A percentile compares a stretch with the other conserved stretches of the same genome.
These are phyloP conservation scores for Colletotrichum lentis DNA, from an alignment of 2,329 filamentous ascomycete species.

Conservation along the genomic window DNA sequence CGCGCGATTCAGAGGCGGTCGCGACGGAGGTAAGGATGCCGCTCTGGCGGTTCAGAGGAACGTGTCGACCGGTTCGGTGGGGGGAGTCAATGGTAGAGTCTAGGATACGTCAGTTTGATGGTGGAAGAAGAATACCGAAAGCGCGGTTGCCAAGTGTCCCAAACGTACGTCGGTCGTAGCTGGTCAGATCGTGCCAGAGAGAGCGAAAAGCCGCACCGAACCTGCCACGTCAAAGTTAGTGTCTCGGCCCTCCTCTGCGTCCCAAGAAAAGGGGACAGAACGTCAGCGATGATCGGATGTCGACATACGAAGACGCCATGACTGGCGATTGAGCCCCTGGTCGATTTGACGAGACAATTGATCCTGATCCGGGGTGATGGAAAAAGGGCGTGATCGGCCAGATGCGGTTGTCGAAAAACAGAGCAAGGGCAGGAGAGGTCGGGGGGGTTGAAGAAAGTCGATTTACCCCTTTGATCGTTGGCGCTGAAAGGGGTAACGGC, in stretches of 20 bases:
- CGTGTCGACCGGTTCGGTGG: slow-evolving; percentile 88
- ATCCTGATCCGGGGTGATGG: slow-evolving; percentile 24
- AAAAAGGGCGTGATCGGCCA: slow-evolving; percentile 24
- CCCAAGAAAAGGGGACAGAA: slow-evolving; percentile 24
- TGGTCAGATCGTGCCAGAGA: slow-evolving; percentile 93
- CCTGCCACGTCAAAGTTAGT: slow-evolving; percentile 50
- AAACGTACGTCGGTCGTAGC: slow-evolving; percentile 70
- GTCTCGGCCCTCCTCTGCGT: slow-evolving; percentile 32
- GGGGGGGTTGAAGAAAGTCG: slow-evolving; percentile 19
- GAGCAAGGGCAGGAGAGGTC: slow-evolving; percentile 10
- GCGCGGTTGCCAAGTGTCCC: slow-evolving; percentile 14
- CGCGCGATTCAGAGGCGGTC: slow-evolving; percentile 87
- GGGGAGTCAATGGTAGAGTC: slow-evolving; percentile 94
- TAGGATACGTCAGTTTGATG: slow-evolving; percentile 52
- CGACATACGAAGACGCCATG: slow-evolving; percentile 40
- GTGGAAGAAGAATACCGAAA: neutral
- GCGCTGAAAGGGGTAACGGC: slow-evolving; percentile 36
- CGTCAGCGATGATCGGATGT: slow-evolving; percentile 4
- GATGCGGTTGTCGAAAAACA: slow-evolving; percentile 30
- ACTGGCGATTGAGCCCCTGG: slow-evolving; percentile 33
- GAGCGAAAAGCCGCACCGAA: slow-evolving; percentile 79
- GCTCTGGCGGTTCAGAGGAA: slow-evolving; percentile 85
- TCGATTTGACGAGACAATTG: slow-evolving; percentile 31
- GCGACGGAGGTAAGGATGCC: slow-evolving; percentile 86
- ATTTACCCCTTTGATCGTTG: slow-evolving; percentile 37